Percentiles rank a stretch among this genome's conserved stretches.
Conservation (phyloP, 2,329 filamentous ascomycete species). For the Fusarium domesticum region DNA sequence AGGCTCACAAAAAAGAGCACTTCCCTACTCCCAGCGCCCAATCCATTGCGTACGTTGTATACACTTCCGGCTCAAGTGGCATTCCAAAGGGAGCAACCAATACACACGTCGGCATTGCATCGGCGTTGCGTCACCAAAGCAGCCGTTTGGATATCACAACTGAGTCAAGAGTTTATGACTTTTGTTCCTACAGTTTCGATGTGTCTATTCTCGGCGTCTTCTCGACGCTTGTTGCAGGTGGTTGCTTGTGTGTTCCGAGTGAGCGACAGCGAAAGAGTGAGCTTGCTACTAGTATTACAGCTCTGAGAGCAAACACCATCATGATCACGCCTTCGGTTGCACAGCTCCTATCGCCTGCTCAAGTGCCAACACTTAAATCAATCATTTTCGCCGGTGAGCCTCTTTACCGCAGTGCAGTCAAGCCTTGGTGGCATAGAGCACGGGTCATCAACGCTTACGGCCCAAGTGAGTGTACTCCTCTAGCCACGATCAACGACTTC, state of each 20-base stretch:
- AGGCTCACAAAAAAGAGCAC: background rate
- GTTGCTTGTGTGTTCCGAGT: constrained; percentile 39
- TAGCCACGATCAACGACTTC: constrained; percentile 3
- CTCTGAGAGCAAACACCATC: constrained; percentile 7
- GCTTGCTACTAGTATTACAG: background rate
- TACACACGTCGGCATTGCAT: constrained; percentile 5
- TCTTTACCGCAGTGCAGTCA: constrained; percentile 1
- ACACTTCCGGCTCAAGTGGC: constrained; percentile 57
- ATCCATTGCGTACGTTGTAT: constrained; percentile 39
- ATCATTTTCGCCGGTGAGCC: constrained; percentile 6
- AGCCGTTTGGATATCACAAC: background rate
- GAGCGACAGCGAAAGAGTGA: constrained; percentile 33
- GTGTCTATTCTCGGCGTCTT: constrained; percentile 37
- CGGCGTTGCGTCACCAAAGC: constrained; percentile 2
- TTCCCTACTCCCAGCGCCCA: background rate
- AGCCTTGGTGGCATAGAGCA: background rate
- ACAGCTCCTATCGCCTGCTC: constrained; percentile 4
- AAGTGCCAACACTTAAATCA: constrained; percentile 1
- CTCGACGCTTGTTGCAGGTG: constrained; percentile 37
- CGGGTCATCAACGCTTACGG: constrained; percentile 6
- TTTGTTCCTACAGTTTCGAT: constrained; percentile 39
- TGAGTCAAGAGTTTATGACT: constrained; percentile 18
- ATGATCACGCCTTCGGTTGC: constrained; percentile 4
- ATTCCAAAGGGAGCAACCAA: constrained; percentile 51
- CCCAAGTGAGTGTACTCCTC: constrained; percentile 4